Evolutionary conservation across 108 stramenopile species (phyloP).

Genomic region (Conticribra weissflogii): DNA sequence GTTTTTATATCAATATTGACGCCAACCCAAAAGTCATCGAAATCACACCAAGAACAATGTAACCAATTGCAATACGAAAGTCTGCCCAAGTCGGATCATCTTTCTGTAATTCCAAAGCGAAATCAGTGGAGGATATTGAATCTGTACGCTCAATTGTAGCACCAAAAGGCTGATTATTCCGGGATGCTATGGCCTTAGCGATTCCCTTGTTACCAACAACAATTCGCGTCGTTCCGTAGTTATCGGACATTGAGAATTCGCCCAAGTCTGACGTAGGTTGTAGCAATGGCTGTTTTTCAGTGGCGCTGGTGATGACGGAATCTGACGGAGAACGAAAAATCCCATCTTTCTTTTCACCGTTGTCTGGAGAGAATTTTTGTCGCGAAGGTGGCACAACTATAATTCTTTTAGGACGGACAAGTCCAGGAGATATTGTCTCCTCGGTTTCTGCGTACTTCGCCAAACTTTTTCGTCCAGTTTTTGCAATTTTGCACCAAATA

Average conservation of each 20-base stretch:
- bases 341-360: neutral
- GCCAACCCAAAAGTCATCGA: slow-evolving; percentile 66
- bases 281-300: neutral
- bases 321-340: neutral
- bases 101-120: slow-evolving; percentile 21
- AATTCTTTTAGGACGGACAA: slow-evolving; percentile 29
- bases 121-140: slow-evolving; percentile 13
- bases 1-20: slow-evolving; percentile 44
- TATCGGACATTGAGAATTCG: neutral
- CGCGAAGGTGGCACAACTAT: slow-evolving; percentile 1
- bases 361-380: neutral
- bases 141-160: neutral
- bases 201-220: slow-evolving; percentile 1
- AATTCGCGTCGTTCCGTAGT: slow-evolving; percentile 1
- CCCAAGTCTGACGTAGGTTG: neutral
- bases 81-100: slow-evolving; percentile 39
- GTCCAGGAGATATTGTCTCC: slow-evolving; percentile 59
- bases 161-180: neutral
- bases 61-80: slow-evolving; percentile 69
- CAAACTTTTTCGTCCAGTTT: slow-evolving; percentile 52
- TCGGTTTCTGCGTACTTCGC: slow-evolving; percentile 51
- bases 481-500: slow-evolving; percentile 67
- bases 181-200: neutral
- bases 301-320: neutral
- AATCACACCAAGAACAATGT: slow-evolving; percentile 64